phyloP scores from a whole-genome alignment of 148 eudicot species.

The Salicornia ramosissima region DNA sequence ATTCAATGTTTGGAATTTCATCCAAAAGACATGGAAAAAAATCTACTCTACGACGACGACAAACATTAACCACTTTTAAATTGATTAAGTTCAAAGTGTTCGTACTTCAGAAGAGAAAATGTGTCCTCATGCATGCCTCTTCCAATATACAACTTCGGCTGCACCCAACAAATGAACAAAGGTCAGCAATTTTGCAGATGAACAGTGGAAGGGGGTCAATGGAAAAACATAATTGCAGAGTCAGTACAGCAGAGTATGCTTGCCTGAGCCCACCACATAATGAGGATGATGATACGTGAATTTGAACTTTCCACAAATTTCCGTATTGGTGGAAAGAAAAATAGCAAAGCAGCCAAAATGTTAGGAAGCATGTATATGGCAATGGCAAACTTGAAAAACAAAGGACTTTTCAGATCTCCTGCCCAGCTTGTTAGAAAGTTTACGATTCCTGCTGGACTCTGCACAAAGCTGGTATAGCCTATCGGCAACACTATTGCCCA shows the following conservation, averaged over 20 bases:
- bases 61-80: slow-evolving; percentile 10
- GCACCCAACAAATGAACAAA: slow-evolving; percentile 26
- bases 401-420: slow-evolving; percentile 46
- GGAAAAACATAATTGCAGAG: not conserved
- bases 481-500: slow-evolving; percentile 92
- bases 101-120: slow-evolving; percentile 89
- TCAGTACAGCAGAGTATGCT: slow-evolving; percentile 23
- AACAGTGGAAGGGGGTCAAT: not conserved
- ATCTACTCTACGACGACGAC: slow-evolving; percentile 6
- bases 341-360: slow-evolving; percentile 60
- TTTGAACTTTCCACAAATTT: slow-evolving; percentile 77
- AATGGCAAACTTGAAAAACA: slow-evolving; percentile 58
- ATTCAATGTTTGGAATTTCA: not conserved
- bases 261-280: slow-evolving; percentile 99
- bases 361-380: slow-evolving; percentile 81
- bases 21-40: not conserved
- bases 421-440: slow-evolving; percentile 68
- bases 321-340: slow-evolving; percentile 69
- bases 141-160: slow-evolving; percentile 95
- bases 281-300: slow-evolving; percentile 53
- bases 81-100: slow-evolving; percentile 4
- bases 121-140: slow-evolving; percentile 99
- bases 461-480: slow-evolving; percentile 55
- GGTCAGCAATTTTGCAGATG: slow-evolving; percentile 1
- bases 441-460: slow-evolving; percentile 60